Base-by-base conservation (phyloP, 306 rosid species). In the Castanea sativa region DNA sequence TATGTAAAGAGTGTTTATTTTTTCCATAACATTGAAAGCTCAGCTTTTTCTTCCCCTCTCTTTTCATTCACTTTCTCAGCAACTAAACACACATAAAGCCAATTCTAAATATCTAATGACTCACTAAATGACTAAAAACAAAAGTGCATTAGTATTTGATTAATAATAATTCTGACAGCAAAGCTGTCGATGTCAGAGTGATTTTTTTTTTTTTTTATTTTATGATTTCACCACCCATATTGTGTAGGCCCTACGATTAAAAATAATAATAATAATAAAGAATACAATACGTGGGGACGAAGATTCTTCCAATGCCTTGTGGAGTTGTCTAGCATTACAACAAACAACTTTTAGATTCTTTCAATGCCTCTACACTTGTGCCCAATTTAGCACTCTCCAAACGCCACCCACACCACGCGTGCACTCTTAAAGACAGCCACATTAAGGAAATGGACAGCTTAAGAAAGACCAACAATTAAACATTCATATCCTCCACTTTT, bases 111-210 rank as follows among this genome's bases (percentile, higher is more conserved):
- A 38, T 38, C 9, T 0, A 38, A 38, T 38, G 45, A 38, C 45
- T 38, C 45, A 38, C 11, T 7, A 7, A 38, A 38, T 38, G 84
- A 81, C 69, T 75, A 69, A 52, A 41, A 56, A 29, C 27, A 38
- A 72, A 5, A 67, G 51, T 49, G 57, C 38, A 71, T 43, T 51
- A 71, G 38, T 32, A 49, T 1, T 6, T 49, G 59, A 71, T 53
- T 38, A 65, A 2, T 49, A 74, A 35, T 67, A 71, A 80, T 74
- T 38, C 51, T 20, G 76, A 69, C 79, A 20, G 55, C 59, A 69
- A 75, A 75, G 32, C 75, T 55, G 38, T 74, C 25, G 6, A 74
- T 35, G 75, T 74, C 79, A 67, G 83, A 60, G 19, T 61, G 63
- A 57, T 51, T 15, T 13, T 63, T 23, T 23, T 21, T 21, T 21